phyloP scores from a whole-genome alignment of 306 rosid genomes.

The Canavalia ensiformis region DNA sequence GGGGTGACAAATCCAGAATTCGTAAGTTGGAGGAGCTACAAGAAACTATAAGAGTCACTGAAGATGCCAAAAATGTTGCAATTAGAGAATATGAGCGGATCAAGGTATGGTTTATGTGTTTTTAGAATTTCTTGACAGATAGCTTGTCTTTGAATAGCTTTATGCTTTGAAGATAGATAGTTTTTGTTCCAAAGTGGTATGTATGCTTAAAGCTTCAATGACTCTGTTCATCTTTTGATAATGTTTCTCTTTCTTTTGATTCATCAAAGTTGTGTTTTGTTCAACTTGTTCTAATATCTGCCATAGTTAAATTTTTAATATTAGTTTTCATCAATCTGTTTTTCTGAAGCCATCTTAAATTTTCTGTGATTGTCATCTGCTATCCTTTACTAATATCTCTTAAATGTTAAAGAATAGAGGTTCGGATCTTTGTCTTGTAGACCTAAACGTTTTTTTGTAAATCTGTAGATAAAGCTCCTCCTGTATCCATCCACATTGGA shows the following conservation, averaged over 20 bases:
- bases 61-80: conserved; percentile 88
- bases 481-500: background rate
- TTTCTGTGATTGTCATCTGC: background rate
- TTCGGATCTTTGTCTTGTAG: background rate
- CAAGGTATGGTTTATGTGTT: conserved; percentile 61
- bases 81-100: conserved; percentile 88
- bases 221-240: conserved; percentile 1
- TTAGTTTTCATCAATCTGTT: conserved; percentile 7
- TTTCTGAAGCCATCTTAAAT: conserved; percentile 14
- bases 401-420: background rate
- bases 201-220: background rate
- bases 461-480: conserved; percentile 8
- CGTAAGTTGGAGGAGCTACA: conserved; percentile 86
- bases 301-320: background rate
- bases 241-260: conserved; percentile 28
- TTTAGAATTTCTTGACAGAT: conserved; percentile 15
- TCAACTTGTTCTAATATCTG: background rate
- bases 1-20: conserved; percentile 81
- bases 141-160: background rate
- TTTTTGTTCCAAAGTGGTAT: conserved; percentile 25
- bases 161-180: background rate
- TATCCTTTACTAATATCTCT: background rate
- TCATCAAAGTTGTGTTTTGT: conserved; percentile 29
- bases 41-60: conserved; percentile 79
- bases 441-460: background rate